Conservation (phyloP, 129 eudicot genomes). For the Calendula officinalis region DNA sequence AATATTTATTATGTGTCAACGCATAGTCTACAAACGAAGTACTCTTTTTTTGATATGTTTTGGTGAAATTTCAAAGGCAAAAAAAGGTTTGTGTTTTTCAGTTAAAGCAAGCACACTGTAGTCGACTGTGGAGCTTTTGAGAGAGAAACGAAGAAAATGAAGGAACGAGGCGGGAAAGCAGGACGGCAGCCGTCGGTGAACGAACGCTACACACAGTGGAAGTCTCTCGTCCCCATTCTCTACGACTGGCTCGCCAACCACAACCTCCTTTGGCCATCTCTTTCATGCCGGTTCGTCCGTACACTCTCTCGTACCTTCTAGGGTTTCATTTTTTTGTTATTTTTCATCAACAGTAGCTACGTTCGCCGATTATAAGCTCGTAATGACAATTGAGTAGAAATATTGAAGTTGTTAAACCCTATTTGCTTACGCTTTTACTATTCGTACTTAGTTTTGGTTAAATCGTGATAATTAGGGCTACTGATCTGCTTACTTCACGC, state of each 20-base stretch:
- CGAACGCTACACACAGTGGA: conserved; percentile 79
- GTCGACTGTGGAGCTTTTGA: not conserved
- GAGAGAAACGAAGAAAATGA: conserved; percentile 20
- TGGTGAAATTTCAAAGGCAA: too few relatives aligned
- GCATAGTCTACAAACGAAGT: too few relatives aligned
- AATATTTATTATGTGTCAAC: too few relatives aligned
- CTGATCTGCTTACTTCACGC: too few relatives aligned
- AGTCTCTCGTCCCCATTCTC: conserved; percentile 78
- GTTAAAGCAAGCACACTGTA: too few relatives aligned
- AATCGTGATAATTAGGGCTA: too few relatives aligned
- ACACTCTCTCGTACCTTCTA: conserved; percentile 6
- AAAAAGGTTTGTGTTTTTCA: too few relatives aligned
- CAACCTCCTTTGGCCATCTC: conserved; percentile 94
- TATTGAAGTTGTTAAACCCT: conserved; percentile 1
- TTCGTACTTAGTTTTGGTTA: too few relatives aligned
- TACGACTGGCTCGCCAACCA: conserved; percentile 94
- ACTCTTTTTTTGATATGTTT: too few relatives aligned
- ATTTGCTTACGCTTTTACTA: not conserved
- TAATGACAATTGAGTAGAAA: too few relatives aligned
- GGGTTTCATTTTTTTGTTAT: conserved; percentile 28
- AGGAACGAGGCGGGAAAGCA: conserved; percentile 41
- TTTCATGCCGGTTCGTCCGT: conserved; percentile 74
- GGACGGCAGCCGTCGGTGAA: conserved; percentile 50
- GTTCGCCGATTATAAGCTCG: not conserved
- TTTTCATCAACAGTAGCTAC: not conserved